Evolutionary conservation across 1,284 basidiomycete genomes (phyloP), one percentile per base, ranked within the genome.

Genomic region (Abortiporus biennis): DNA sequence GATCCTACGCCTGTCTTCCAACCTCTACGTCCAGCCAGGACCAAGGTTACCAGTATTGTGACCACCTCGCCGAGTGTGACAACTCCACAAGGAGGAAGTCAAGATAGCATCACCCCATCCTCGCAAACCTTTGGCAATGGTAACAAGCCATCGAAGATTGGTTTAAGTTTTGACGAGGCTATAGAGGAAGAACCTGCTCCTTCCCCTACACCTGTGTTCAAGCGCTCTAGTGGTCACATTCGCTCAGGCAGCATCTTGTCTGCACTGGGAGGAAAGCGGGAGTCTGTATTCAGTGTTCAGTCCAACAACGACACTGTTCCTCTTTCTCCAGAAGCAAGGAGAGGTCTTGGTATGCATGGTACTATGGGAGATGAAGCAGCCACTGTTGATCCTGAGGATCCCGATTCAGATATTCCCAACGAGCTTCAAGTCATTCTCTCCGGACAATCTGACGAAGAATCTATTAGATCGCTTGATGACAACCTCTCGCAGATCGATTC

Each of bases 381-480:
- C 3, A 67, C 70, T 12, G 49, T 72, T 4, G 70, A 80, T 32
- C 68, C 63, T 2, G 74, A 74, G 6, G 78, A 84, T 54, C 78
- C 74, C 0, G 78, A 86, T 52, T 84, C 78, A 1, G 86, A 89
- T 51, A 81, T 89, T 22, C 84, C 85, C 0, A 74, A 83, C 36
- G 85, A 89, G 56, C 59, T 89, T 38, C 78, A 78, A 49, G 67
- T 68, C 12, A 78, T 88, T 37, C 57, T 88, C n/a, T 67, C 73
- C 1, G 62, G 58, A 13, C 68, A 70, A 43, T 67, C 66, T 16
- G 72, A 75, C 44, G 61, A 61, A n/a, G 67, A 63, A 29, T 42
- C 16, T 40, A 56, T 49, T 47, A 45, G 54, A 15, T 51, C 49
- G n/a, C 53, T 61, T 17, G 65, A 70, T 2, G 71, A 73, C 38